phyloP scores from a whole-genome alignment of 768 basidiomycete species.

The Tricholoma furcatifolium region DNA sequence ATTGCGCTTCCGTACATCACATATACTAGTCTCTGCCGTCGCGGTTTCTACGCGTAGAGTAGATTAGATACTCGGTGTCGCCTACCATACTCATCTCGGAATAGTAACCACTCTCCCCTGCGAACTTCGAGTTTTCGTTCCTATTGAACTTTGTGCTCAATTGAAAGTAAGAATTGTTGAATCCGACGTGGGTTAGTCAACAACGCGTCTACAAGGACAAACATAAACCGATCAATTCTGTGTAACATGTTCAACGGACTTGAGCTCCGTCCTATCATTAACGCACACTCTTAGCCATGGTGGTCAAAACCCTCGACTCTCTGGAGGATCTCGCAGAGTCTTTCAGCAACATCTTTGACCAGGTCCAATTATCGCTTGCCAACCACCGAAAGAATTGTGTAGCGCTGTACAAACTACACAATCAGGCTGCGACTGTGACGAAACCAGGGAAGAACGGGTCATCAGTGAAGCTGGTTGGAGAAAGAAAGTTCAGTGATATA shows the following conservation, averaged over 20 bases:
- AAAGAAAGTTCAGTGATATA: slow-evolving; percentile 71
- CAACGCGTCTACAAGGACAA: slow-evolving; percentile 21
- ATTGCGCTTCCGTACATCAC: background rate
- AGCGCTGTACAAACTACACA: slow-evolving; percentile 80
- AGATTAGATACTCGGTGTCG: slow-evolving; percentile 2
- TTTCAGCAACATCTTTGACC: slow-evolving; percentile 59
- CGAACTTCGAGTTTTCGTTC: no score
- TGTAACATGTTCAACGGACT: slow-evolving; percentile 1
- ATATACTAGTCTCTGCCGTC: slow-evolving; percentile 8
- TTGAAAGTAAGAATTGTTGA: no score
- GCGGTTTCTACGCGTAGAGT: slow-evolving; percentile 9
- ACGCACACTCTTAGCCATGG: slow-evolving; percentile 18
- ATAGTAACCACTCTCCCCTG: no score
- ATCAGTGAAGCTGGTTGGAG: slow-evolving; percentile 61
- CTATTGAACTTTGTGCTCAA: no score
- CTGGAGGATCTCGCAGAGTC: slow-evolving; percentile 34
- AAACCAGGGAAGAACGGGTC: slow-evolving; percentile 48
- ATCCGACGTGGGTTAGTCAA: slow-evolving; percentile 7
- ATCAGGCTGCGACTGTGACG: slow-evolving; percentile 55
- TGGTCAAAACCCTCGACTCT: slow-evolving; percentile 18
- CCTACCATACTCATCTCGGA: no score
- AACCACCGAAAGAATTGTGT: slow-evolving; percentile 95
- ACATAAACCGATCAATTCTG: slow-evolving; percentile 6
- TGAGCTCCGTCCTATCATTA: slow-evolving; percentile 9
- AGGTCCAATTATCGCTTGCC: slow-evolving; percentile 74